Conservation (phyloP, 108 stramenopile genomes). For the Mediolabrus comicus region DNA sequence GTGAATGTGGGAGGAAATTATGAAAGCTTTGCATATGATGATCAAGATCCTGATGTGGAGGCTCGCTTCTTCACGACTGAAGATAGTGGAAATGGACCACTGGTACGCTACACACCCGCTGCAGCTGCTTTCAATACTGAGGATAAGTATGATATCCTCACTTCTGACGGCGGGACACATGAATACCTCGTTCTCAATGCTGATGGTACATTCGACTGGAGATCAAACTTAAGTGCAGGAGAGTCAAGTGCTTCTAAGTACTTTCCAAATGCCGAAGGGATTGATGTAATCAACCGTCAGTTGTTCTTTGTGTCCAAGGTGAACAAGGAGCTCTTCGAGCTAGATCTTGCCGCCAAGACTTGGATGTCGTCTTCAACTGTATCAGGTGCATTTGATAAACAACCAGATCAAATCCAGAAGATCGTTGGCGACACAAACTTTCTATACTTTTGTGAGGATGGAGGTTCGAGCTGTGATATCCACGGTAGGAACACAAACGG, state of each 20-base stretch:
- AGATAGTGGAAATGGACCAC: constrained; percentile 44
- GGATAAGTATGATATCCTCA: background rate
- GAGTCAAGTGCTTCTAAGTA: constrained; percentile 4
- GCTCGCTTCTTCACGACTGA: constrained; percentile 56
- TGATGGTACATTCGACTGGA: constrained; percentile 30
- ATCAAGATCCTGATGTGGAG: constrained; percentile 20
- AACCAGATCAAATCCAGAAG: constrained; percentile 21
- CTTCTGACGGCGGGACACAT: constrained; percentile 2
- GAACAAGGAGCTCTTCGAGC: constrained; percentile 31
- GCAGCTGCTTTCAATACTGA: background rate
- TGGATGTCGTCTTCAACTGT: constrained; percentile 28
- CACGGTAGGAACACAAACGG: constrained; percentile 9
- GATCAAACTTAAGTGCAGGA: background rate
- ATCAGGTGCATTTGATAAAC: constrained; percentile 50
- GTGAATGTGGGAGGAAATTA: constrained; percentile 43
- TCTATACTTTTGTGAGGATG: constrained; percentile 6
- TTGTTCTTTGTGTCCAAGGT: constrained; percentile 48
- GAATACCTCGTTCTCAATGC: constrained; percentile 12
- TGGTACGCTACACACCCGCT: constrained; percentile 47
- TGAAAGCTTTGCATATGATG: constrained; percentile 60
- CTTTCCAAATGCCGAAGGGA: constrained; percentile 45
- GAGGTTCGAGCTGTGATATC: constrained; percentile 11
- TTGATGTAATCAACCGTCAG: constrained; percentile 38
- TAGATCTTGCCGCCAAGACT: constrained; percentile 45
- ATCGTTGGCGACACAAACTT: background rate